Percentiles rank a stretch among this genome's conserved stretches.
phyloP scores from a whole-genome alignment of 306 rosid genomes.

The Prunus mira region DNA sequence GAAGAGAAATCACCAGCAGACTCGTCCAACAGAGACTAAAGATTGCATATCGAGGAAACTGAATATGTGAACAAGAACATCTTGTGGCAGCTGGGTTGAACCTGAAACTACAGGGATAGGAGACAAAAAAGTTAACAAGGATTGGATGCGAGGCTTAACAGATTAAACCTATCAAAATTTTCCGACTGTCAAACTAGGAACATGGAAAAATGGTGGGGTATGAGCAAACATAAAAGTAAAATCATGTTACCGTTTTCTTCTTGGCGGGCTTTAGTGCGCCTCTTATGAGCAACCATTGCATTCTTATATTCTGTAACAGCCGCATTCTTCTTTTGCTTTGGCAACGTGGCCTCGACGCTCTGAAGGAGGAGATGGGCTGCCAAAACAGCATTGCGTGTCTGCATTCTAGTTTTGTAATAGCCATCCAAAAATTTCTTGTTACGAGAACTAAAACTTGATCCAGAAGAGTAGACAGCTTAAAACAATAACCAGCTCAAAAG shows the following conservation, averaged over 20 bases:
- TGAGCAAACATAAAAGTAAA: neutral
- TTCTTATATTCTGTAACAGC: conserved; percentile 69
- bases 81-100: conserved; percentile 59
- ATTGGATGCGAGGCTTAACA: neutral
- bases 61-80: conserved; percentile 66
- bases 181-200: neutral
- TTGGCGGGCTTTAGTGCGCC: conserved; percentile 53
- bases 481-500: neutral
- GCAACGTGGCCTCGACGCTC: conserved; percentile 63
- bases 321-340: conserved; percentile 70
- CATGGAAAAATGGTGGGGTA: neutral
- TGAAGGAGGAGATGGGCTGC: conserved; percentile 64
- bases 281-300: conserved; percentile 75
- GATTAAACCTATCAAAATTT: neutral
- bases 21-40: conserved; percentile 53
- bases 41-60: conserved; percentile 65
- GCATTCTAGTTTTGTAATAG: conserved; percentile 47
- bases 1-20: conserved; percentile 54
- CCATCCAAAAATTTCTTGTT: conserved; percentile 1
- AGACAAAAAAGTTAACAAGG: neutral
- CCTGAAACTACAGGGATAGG: conserved; percentile 32
- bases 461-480: neutral
- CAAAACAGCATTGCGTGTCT: conserved; percentile 58
- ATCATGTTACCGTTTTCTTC: conserved; percentile 49
- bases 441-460: neutral